Percentiles rank a stretch among this genome's conserved stretches.
These are phyloP conservation scores for Curvularia hawaiiensis DNA, from an alignment of 2,329 filamentous ascomycete species.

Conservation along the genomic window DNA sequence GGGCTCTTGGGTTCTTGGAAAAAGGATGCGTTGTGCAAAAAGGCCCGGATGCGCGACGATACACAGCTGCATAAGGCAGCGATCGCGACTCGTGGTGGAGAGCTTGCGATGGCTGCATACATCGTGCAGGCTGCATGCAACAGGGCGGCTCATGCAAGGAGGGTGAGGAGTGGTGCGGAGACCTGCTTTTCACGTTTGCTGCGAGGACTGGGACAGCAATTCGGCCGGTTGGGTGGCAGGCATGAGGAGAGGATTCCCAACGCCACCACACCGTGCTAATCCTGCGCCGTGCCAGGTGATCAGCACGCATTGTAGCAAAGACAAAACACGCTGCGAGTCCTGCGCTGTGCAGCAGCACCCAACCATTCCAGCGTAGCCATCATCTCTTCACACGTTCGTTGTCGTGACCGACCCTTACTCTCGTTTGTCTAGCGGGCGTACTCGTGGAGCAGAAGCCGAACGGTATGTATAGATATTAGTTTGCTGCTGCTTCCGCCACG, in stretches of 20 bases:
- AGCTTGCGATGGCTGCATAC: not conserved
- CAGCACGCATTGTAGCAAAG: slow-evolving; percentile 28
- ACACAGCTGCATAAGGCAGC: not conserved
- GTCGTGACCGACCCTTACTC: slow-evolving; percentile 15
- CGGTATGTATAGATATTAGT: not conserved
- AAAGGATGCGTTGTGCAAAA: slow-evolving; percentile 17
- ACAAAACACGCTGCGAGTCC: slow-evolving; percentile 30
- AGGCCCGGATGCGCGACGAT: slow-evolving; percentile 16
- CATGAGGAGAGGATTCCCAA: slow-evolving; percentile 10
- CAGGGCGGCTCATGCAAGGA: slow-evolving; percentile 2
- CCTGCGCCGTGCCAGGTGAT: slow-evolving; percentile 38
- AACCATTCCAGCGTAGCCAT: slow-evolving; percentile 18
- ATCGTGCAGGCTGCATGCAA: not conserved
- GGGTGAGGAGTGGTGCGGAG: slow-evolving; percentile 5
- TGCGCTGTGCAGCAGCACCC: slow-evolving; percentile 20
- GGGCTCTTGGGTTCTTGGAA: not conserved
- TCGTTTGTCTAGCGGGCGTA: slow-evolving; percentile 13
- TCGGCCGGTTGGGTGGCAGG: slow-evolving; percentile 1
- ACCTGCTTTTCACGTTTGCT: slow-evolving; percentile 11
- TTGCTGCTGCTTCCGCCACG: not conserved
- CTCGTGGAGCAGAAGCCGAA: slow-evolving; percentile 6
- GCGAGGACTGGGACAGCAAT: not conserved
- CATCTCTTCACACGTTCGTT: slow-evolving; percentile 35
- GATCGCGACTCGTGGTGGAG: not conserved
- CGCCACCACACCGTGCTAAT: slow-evolving; percentile 31